Percentiles rank a stretch among this genome's conserved stretches.
Evolutionary conservation across 768 basidiomycete genomes (phyloP).

Genomic region (Trametes villosa): DNA sequence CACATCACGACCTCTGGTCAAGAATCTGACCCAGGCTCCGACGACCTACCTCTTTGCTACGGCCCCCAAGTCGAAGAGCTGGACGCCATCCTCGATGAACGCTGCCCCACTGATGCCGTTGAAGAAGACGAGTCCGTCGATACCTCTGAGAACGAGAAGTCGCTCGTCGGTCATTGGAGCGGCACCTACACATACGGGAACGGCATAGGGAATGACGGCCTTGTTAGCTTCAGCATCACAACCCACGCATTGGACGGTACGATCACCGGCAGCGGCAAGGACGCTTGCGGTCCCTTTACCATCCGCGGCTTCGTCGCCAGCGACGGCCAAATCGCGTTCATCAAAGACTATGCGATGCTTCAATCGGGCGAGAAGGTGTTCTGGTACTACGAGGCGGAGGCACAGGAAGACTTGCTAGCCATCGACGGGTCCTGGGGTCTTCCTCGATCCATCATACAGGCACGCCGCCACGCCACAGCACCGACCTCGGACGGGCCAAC

Average conservation of each 20-base stretch:
- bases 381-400: conserved; percentile 7
- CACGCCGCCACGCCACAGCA: background rate
- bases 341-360: background rate
- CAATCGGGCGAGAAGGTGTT: background rate
- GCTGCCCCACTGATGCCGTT: background rate
- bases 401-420: background rate
- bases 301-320: background rate
- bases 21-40: background rate
- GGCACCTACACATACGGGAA: conserved; percentile 3
- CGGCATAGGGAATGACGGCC: background rate
- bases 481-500: background rate
- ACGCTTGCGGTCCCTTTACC: conserved; percentile 5
- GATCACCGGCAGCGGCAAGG: conserved; percentile 6
- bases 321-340: background rate
- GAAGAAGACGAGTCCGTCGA: background rate
- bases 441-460: background rate
- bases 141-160: background rate
- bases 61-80: background rate
- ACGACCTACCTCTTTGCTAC: background rate
- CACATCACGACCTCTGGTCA: background rate
- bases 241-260: background rate
- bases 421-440: conserved; percentile 8
- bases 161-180: conserved; percentile 12
- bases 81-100: background rate
- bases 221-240: conserved; percentile 3